Base-by-base conservation (phyloP, 352 stramenopile species). In the Globisporangium paroecandrum region DNA sequence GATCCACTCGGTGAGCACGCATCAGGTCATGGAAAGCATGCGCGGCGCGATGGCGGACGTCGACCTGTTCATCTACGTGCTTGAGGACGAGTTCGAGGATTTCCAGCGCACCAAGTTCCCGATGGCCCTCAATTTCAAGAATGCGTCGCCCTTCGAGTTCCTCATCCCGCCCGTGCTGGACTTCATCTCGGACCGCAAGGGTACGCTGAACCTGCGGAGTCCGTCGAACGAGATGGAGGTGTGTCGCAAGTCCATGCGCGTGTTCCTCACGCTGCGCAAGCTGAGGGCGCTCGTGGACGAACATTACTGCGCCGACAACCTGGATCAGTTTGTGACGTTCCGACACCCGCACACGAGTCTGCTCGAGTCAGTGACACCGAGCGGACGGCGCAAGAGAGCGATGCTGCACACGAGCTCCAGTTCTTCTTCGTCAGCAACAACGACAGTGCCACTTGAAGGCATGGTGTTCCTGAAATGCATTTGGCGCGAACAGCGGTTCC, bases 21-120 rank as follows among this genome's bases (percentile, higher is more conserved):
- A 91, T 51, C 64, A 87, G 27, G 85, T 93, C 13, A 93, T 93
- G 85, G 81, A 90, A 60, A 93, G 83, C 69, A 93, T 93, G 82
- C 81, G 82, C n/a, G 85, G 85, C 24, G 73, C 77, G 0, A 91
- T 93, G 85, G 72, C 83, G 15, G 85, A 93, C 71, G 78, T 91
- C 5, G 85, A 93, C 63, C 62, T 92, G 20, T 94, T 94, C 47
- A 78, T 94, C 65, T 92, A 91, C 71, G 82, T 92, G 49, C 62
- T 94, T 20, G 86, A 94, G 72, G 87, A 89, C 34, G 86, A 92
- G 58, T 83, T 84, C 15, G 62, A 69, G 22, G 71, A 66, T 5
- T 92, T 92, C 62, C 64, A 86, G 58, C 70, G 69, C 36, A 70
- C 73, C 6, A 27, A 51, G 29, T 94, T 94, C 46, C 85, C 85